Base-by-base conservation (phyloP, 1,139 yeast genomes). In the Blastobotrys illinoisensis region DNA sequence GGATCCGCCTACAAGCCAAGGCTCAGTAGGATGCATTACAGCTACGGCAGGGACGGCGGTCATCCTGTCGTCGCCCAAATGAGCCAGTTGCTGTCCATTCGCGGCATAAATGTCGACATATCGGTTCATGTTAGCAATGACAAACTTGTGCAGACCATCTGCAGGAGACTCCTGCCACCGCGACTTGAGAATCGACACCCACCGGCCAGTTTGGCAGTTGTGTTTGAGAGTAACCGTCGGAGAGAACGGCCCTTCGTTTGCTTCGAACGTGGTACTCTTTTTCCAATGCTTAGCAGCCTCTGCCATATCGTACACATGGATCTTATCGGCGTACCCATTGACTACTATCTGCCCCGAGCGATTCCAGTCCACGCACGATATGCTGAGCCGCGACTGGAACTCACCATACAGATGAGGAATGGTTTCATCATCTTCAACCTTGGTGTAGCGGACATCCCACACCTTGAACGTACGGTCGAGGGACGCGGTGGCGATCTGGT, bases 41-140 rank as follows among this genome's bases (percentile, higher is more conserved):
- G 82, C 77, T 1, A 88, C 97, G 0, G 98, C 97, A 1, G 98
- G 98, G 0, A 93, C 97, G 0, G 96, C 90, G 0, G 96, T 88
- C 70, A 87, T 80, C 47, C 74, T 63, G 45, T 73, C 77, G 50
- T 80, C 84, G 2, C 80, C 76, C 43, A 88, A 70, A 67, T 88
- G 96, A 1, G 91, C 95, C 23, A 91, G 67, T 58, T 86, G 90
- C 48, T 79, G 78, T 0, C 98, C 98, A 45, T 80, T 74, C 58
- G 86, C 82, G 49, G 83, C 83, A 65, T 85, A 93, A 6, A 93
- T 76, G 69, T 93, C 98, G 54, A 90, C 77, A 51, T 83, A 88
- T 58, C 95, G 77, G 62, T 86, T 88, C 98, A 93, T 93, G 67
- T 91, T 91, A 20, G 89, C 98, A 64, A 93, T 90, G 20, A 86